Percentiles rank a stretch among this genome's conserved stretches.
phyloP scores from a whole-genome alignment of 257 asterid genomes.

The Prunella vulgaris region DNA sequence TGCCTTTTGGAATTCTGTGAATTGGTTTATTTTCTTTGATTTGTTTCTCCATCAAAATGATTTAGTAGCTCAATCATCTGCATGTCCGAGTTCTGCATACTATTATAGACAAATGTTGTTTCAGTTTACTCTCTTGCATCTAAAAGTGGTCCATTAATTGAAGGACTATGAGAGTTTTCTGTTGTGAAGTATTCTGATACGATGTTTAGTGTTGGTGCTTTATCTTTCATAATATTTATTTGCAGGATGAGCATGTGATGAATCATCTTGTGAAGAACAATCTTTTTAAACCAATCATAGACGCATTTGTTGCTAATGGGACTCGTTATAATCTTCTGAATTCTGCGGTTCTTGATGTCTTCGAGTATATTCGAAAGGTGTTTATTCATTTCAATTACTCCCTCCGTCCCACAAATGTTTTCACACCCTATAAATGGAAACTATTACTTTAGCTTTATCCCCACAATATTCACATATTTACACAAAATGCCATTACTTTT shows the following conservation, averaged over 20 bases:
- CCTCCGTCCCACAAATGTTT: no score
- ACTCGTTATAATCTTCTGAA: slow-evolving; percentile 90
- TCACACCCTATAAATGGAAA: no score
- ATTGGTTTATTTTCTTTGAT: no score
- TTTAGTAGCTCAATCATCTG: neutral
- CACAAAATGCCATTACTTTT: no score
- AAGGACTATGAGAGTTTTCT: neutral
- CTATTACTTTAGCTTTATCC: no score
- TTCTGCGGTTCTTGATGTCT: slow-evolving; percentile 88
- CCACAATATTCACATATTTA: no score
- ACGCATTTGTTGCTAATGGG: slow-evolving; percentile 82
- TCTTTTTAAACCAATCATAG: slow-evolving; percentile 77
- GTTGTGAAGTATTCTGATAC: slow-evolving; percentile 6
- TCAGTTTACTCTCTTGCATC: neutral
- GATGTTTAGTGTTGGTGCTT: neutral
- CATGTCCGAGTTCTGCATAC: neutral
- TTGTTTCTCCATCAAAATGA: neutral
- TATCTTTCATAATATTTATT: neutral
- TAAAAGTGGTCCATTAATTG: neutral
- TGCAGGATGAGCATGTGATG: slow-evolving; percentile 95
- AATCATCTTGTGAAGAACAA: slow-evolving; percentile 74
- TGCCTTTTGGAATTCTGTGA: no score
- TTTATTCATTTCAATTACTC: slow-evolving; percentile 19
- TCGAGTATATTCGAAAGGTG: slow-evolving; percentile 87
- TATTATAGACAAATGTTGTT: neutral